Conservation (phyloP, 768 basidiomycete species). For the Termitomyces sp. region DNA sequence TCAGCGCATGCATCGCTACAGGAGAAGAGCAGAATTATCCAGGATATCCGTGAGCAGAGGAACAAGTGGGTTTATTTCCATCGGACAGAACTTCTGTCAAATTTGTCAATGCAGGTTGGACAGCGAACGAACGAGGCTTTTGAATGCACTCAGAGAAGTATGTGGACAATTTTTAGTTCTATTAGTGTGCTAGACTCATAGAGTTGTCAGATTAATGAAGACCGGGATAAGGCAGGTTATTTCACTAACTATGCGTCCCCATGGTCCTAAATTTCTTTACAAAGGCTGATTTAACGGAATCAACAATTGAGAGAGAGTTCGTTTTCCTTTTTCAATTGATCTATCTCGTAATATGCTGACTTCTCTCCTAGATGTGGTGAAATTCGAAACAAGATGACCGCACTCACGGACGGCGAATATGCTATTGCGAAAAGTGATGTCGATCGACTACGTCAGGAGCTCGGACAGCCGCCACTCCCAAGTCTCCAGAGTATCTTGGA, state of each 20-base stretch:
- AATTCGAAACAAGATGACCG: constrained; percentile 63
- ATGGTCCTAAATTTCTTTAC: constrained; percentile 16
- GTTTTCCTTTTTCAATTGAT: constrained; percentile 16
- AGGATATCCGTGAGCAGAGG: constrained; percentile 81
- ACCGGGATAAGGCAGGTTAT: constrained; percentile 62
- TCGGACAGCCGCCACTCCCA: constrained; percentile 73
- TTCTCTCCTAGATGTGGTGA: constrained; percentile 50
- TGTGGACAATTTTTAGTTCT: constrained; percentile 11
- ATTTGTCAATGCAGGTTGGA: constrained; percentile 50
- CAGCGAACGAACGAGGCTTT: constrained; percentile 67
- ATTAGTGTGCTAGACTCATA: constrained; percentile 5
- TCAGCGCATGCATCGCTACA: constrained; percentile 80
- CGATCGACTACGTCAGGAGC: constrained; percentile 69
- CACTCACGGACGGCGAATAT: constrained; percentile 75
- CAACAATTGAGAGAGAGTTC: constrained; percentile 67
- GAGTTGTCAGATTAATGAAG: constrained; percentile 63
- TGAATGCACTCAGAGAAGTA: constrained; percentile 71
- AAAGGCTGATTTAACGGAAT: constrained; percentile 66
- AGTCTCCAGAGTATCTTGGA: constrained; percentile 71
- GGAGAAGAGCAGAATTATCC: constrained; percentile 72
- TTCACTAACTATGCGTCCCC: neutral
- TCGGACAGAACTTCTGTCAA: neutral
- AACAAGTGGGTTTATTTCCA: constrained; percentile 57
- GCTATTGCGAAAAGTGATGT: constrained; percentile 72
- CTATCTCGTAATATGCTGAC: neutral